Evolutionary conservation across 129 eudicot species (phyloP), one percentile per base, ranked within the genome.

Genomic region (Centrapalus pauciflorus): DNA sequence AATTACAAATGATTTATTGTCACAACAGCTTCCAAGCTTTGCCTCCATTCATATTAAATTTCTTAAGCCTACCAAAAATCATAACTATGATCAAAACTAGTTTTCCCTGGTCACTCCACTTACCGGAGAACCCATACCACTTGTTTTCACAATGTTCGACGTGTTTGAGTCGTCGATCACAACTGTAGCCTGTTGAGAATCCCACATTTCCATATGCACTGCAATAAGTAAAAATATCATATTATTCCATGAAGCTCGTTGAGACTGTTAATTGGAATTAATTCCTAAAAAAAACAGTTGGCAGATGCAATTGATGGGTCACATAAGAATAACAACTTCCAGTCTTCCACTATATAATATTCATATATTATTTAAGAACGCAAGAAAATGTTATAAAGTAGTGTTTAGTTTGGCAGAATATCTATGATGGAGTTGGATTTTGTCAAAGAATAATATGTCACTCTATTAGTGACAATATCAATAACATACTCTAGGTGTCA

Each of bases 201-300:
- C 96, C 96, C 23, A 88, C 96, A 26, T 83, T 85, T 43, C 96
- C 96, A 38, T 88, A 82, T 11, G 89, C 92, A 67, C 96, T 85
- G 82, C 76, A 67, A 70, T 34, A 16, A 32, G 7, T 51, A 9
- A 33, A 26, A 67, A 10, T 55, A 11, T 8, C 51, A 3, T 4
- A 17, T 37, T 52, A 10, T 34, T 13, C 1, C 11, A 61, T 24
- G 13, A 46, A 67, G 58, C 13, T 21, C 27, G 14, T 37, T 43
- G 26, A 11, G 4, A 10, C n/a, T n/a, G n/a, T n/a, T n/a, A n/a
- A n/a, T n/a, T n/a, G n/a, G n/a, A n/a, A n/a, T n/a, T n/a, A n/a
- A n/a, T n/a, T n/a, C n/a, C n/a, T n/a, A n/a, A n/a, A n/a, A n/a
- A n/a, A n/a, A n/a, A n/a, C n/a, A n/a, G n/a, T n/a, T n/a, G n/a